Percentiles rank a stretch among this genome's conserved stretches.
Evolutionary conservation across 306 rosid genomes (phyloP).

Genomic region (Rubus idaeus): DNA sequence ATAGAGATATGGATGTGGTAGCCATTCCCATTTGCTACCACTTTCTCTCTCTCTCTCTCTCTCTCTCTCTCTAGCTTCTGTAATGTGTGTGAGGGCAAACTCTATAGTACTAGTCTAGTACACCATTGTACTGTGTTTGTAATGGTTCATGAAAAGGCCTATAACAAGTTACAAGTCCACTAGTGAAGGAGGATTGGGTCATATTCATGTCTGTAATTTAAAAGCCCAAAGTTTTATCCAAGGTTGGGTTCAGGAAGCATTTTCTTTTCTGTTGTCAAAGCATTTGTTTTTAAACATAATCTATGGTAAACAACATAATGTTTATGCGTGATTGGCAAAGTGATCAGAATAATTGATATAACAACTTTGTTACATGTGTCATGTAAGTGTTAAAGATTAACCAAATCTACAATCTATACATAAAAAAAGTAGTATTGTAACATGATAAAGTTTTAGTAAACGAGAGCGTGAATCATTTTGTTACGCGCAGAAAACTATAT

Average conservation of each 20-base stretch:
- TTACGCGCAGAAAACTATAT: no score
- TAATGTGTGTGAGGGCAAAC: not conserved
- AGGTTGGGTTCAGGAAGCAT: not conserved
- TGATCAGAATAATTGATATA: no score
- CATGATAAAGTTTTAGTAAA: no score
- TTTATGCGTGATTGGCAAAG: no score
- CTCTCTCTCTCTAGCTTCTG: slow-evolving; percentile 14
- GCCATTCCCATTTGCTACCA: slow-evolving; percentile 62
- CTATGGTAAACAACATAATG: no score
- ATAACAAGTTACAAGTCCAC: not conserved
- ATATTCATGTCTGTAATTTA: not conserved
- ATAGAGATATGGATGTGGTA: slow-evolving; percentile 40
- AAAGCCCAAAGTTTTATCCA: not conserved
- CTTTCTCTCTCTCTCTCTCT: slow-evolving; percentile 11
- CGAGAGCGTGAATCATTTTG: no score
- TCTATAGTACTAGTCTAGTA: not conserved
- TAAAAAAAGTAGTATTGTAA: no score
- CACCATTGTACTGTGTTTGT: not conserved
- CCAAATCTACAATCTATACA: no score
- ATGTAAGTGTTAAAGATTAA: no score
- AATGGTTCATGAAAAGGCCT: not conserved
- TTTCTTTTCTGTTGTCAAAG: no score
- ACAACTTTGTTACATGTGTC: no score
- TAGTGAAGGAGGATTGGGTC: not conserved
- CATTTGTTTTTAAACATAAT: no score